phyloP scores from a whole-genome alignment of 2,329 filamentous ascomycete species.

The Emergomyces orientalis region DNA sequence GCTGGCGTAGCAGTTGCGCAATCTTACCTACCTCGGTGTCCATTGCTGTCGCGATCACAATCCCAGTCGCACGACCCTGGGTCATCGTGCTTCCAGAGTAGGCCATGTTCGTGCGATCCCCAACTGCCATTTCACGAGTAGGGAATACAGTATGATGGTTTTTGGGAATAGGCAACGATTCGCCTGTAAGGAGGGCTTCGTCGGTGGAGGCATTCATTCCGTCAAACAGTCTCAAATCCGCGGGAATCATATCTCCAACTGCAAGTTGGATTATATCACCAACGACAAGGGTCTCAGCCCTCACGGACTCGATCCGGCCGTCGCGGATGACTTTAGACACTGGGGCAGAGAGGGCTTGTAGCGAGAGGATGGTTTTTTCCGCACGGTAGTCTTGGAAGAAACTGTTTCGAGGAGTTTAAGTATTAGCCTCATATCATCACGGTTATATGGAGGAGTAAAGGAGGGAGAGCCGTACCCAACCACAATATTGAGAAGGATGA shows the following conservation, averaged over 20 bases:
- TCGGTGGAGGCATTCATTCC: conserved; percentile 52
- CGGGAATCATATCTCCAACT: conserved; percentile 43
- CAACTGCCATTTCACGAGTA: conserved; percentile 41
- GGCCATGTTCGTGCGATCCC: conserved; percentile 53
- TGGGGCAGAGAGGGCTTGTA: conserved; percentile 43
- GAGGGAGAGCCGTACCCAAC: conserved; percentile 36
- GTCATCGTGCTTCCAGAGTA: conserved; percentile 54
- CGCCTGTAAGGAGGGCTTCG: conserved; percentile 54
- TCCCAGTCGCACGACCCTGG: conserved; percentile 50
- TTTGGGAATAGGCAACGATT: conserved; percentile 52
- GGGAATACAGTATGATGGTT: conserved; percentile 36
- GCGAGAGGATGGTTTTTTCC: conserved; percentile 47
- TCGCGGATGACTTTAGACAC: conserved; percentile 44
- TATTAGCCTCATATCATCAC: not conserved
- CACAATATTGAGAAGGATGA: conserved; percentile 49
- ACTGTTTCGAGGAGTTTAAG: conserved; percentile 17
- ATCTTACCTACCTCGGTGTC: conserved; percentile 55
- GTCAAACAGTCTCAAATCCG: conserved; percentile 44
- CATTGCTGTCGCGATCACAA: conserved; percentile 55
- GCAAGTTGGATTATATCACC: conserved; percentile 50
- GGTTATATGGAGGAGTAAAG: not conserved
- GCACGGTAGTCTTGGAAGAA: conserved; percentile 48
- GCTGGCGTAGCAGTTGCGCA: conserved; percentile 49
- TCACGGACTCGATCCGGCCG: conserved; percentile 43
- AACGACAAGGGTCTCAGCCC: conserved; percentile 47